phyloP scores from a whole-genome alignment of 2,329 filamentous ascomycete genomes.

The Calonectria honghensis region DNA sequence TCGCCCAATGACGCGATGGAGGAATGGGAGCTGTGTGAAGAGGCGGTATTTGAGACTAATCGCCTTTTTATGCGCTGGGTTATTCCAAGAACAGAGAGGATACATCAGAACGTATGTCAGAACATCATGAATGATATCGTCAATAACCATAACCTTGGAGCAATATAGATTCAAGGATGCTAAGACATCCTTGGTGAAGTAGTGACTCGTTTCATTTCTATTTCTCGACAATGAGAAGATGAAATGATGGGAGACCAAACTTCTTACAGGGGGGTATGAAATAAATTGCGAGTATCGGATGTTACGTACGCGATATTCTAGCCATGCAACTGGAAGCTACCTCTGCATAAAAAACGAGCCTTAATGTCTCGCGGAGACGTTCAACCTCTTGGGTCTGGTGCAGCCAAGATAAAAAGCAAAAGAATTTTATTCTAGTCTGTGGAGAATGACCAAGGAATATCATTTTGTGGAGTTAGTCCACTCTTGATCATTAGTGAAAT shows the following conservation, averaged over 20 bases:
- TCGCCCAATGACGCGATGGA: neutral
- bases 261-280: neutral
- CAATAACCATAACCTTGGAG: neutral
- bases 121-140: slow-evolving; percentile 8
- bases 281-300: neutral
- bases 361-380: too few relatives aligned
- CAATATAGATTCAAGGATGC: neutral
- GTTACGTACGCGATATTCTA: too few relatives aligned
- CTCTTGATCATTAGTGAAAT: too few relatives aligned
- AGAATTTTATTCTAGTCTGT: too few relatives aligned
- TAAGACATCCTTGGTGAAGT: neutral
- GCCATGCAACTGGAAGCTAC: too few relatives aligned
- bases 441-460: too few relatives aligned
- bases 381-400: too few relatives aligned
- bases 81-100: slow-evolving; percentile 21
- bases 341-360: too few relatives aligned
- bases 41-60: slow-evolving; percentile 24
- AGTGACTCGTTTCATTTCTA: neutral
- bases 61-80: slow-evolving; percentile 28
- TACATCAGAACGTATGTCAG: slow-evolving; percentile 12
- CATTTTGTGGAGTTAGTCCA: too few relatives aligned
- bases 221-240: neutral
- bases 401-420: too few relatives aligned
- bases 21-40: slow-evolving; percentile 24
- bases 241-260: neutral